A percentile compares a stretch with the other conserved stretches of the same genome.
These are phyloP conservation scores for Rhododendron henanense DNA, from an alignment of 148 eudicot genomes.

Conservation along the genomic window DNA sequence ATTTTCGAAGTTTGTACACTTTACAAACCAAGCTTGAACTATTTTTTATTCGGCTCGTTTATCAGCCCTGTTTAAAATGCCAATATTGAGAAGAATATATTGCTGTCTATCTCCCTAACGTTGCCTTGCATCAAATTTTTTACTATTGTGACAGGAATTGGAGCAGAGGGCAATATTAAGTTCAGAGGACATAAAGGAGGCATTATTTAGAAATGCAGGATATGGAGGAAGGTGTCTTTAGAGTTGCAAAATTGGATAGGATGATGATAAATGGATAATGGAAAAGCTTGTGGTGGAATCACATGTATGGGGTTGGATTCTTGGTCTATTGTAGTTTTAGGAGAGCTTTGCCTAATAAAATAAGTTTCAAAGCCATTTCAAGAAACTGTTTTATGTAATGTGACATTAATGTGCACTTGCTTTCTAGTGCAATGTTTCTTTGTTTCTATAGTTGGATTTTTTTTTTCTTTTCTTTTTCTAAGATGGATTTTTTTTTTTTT, in stretches of 20 bases:
- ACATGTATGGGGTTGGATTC: not conserved
- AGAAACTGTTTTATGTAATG: constrained; percentile 1
- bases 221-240: constrained; percentile 43
- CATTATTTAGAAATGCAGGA: constrained; percentile 42
- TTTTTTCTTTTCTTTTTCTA: no score
- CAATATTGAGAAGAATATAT: not conserved
- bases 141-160: constrained; percentile 13
- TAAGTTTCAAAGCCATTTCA: not conserved
- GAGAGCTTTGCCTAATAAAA: not conserved
- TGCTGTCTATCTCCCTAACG: constrained; percentile 1
- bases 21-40: not conserved
- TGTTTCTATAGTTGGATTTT: not conserved
- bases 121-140: not conserved
- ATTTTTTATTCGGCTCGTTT: not conserved
- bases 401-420: constrained; percentile 7
- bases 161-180: constrained; percentile 26
- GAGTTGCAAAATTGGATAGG: not conserved
- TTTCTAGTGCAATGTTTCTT: constrained; percentile 8
- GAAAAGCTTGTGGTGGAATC: not conserved
- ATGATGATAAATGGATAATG: not conserved
- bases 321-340: not conserved
- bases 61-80: not conserved
- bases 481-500: not conserved
- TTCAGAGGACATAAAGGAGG: constrained; percentile 40
- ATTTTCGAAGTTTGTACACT: not conserved